Base-by-base conservation (phyloP, 495 filamentous ascomycete species). In the Beverwykella pulmonaria region DNA sequence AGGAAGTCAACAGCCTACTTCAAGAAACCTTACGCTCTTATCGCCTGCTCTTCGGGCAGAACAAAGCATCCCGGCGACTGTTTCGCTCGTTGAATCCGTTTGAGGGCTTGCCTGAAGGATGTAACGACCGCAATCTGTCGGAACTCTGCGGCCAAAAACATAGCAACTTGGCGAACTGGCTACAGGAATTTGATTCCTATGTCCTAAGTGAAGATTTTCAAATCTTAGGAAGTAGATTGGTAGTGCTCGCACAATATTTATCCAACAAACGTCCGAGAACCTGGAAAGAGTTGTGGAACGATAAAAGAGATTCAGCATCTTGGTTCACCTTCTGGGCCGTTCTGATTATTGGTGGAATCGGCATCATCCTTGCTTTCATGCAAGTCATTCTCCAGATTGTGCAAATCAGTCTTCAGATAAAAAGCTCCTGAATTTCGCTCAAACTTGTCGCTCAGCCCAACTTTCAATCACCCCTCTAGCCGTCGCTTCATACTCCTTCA, bases 401-500 rank as follows among this genome's bases (percentile, higher is more conserved):
- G 9, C 70, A 72, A 54, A 50, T 69, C 20, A 23, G 55, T 25
- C 32, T 44, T 46, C 55, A 58, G 34, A 25, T 25, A 23, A 58
- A 58, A 23, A 4, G 23, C 1, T 25, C 20, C 4, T 58, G 20
- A 46, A 46, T 5, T 34, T 14, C 23, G 10, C n/a, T 63, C 32
- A 63, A 1, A 63, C 49, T 23, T 30, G 10, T 30, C 63, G 44
- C 22, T 66, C 63, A 9, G 32, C 47, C 80, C 80, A 83, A 56
- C 79, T 81, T 59, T 80, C 73, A 47, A 82, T 77, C 7, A 82
- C 61, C 0, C 80, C 80, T 52, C 69, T 68, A 7, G 69, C 54
- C 0, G 75, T 81, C 7, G 74, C 23, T 10, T 78, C 76, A 62
- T 83, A 82, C 67, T 81, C 80, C 65, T 77, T 80, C 19, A 82